Evolutionary conservation across 1,284 basidiomycete species (phyloP).

Genomic region (Cutaneotrichosporon cyanovorans): DNA sequence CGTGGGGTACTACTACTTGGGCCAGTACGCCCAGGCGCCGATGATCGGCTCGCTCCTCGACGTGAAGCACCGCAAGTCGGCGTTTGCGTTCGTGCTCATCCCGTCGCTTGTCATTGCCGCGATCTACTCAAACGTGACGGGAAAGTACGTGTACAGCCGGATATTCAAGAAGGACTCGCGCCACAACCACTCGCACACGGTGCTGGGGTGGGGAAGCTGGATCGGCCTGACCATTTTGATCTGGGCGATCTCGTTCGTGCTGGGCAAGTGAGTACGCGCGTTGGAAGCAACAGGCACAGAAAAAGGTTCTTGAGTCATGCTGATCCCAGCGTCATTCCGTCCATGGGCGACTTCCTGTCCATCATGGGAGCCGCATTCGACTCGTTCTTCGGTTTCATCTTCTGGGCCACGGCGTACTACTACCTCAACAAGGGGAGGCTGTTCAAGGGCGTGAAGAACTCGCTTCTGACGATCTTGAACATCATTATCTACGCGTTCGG

Average conservation of each 20-base stretch:
- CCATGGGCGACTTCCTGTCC: slow-evolving; percentile 48
- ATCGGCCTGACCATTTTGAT: slow-evolving; percentile 52
- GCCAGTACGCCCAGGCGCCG: slow-evolving; percentile 42
- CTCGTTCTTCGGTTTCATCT: slow-evolving; percentile 45
- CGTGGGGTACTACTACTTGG: slow-evolving; percentile 52
- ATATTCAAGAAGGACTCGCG: slow-evolving; percentile 45
- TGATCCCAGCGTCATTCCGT: slow-evolving; percentile 35
- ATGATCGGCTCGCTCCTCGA: slow-evolving; percentile 38
- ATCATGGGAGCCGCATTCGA: slow-evolving; percentile 42
- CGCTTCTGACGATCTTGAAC: slow-evolving; percentile 36
- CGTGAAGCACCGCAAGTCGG: slow-evolving; percentile 51
- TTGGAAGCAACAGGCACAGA: background rate
- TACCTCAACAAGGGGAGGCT: slow-evolving; percentile 42
- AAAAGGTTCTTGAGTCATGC: background rate
- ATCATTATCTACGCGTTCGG: slow-evolving; percentile 44
- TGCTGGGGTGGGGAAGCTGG: slow-evolving; percentile 57
- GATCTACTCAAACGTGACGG: slow-evolving; percentile 41
- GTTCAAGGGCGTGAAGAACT: slow-evolving; percentile 26
- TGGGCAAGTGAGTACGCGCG: slow-evolving; percentile 47
- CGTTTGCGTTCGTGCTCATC: slow-evolving; percentile 42
- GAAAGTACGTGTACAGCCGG: slow-evolving; percentile 43
- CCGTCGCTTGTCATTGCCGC: slow-evolving; percentile 39
- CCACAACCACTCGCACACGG: slow-evolving; percentile 54
- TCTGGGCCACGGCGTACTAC: slow-evolving; percentile 48
- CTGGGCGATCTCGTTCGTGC: slow-evolving; percentile 58